A percentile compares a stretch with the other conserved stretches of the same genome.
These are phyloP conservation scores for Rhodosporidiobolus sp. DNA, from an alignment of 768 basidiomycete species.

Conservation along the genomic window DNA sequence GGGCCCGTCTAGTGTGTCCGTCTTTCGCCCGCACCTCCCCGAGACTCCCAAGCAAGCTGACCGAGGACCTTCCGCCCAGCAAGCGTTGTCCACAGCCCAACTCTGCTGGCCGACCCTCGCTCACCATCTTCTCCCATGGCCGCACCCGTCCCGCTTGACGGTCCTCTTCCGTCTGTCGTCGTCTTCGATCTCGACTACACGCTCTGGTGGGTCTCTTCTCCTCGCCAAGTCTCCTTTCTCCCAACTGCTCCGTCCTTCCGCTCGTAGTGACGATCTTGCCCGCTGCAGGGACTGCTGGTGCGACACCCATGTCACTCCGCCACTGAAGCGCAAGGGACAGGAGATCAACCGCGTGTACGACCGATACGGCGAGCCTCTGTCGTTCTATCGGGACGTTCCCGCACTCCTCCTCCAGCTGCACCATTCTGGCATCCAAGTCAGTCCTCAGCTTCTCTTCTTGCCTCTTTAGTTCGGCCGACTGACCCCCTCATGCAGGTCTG, in stretches of 20 bases:
- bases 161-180: conserved; percentile 60
- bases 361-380: conserved; percentile 38
- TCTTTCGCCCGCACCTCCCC: no score
- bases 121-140: background rate
- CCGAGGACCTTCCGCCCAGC: no score
- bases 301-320: conserved; percentile 65
- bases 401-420: conserved; percentile 51
- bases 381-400: conserved; percentile 1
- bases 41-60: no score
- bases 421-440: conserved; percentile 62
- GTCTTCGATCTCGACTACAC: conserved; percentile 77
- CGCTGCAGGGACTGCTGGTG: conserved; percentile 63
- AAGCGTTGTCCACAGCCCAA: background rate
- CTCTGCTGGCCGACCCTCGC: background rate
- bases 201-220: conserved; percentile 1
- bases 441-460: conserved; percentile 79
- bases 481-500: conserved; percentile 96
- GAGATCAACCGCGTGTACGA: conserved; percentile 49
- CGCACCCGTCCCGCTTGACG: background rate
- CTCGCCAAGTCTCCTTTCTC: background rate
- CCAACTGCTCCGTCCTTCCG: no score
- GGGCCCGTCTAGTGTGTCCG: no score
- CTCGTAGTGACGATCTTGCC: no score
- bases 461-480: conserved; percentile 82
- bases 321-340: conserved; percentile 48